Percentiles rank a stretch among this genome's conserved stretches.
phyloP scores from a whole-genome alignment of 371 early-diverging fungal genomes.

The Blakeslea trispora region DNA sequence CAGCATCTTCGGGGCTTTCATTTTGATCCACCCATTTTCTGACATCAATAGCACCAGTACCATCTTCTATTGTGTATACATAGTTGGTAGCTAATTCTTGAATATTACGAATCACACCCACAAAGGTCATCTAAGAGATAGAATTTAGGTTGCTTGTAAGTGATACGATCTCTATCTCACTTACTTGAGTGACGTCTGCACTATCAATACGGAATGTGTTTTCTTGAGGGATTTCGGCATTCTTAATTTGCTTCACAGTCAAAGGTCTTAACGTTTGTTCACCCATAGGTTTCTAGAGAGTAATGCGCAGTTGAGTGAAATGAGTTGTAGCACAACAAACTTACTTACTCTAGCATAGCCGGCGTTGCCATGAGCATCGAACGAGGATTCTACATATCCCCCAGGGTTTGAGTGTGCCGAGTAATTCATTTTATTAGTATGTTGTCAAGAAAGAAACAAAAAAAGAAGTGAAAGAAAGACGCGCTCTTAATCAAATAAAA shows the following conservation, averaged over 20 bases:
- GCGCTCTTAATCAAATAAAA: not conserved
- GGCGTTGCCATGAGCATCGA: slow-evolving; percentile 2
- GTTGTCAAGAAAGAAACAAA: not conserved
- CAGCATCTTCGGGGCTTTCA: slow-evolving; percentile 36
- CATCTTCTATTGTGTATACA: slow-evolving; percentile 76
- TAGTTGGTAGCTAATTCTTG: slow-evolving; percentile 54
- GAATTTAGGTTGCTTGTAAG: too few species aligned
- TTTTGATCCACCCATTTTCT: slow-evolving; percentile 60
- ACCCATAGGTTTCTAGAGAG: slow-evolving; percentile 36
- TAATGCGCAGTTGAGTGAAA: not conserved
- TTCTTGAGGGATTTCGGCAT: slow-evolving; percentile 52
- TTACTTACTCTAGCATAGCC: slow-evolving; percentile 12
- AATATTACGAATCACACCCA: slow-evolving; percentile 65
- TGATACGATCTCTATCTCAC: too few species aligned
- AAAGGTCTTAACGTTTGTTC: slow-evolving; percentile 68
- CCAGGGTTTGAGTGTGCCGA: slow-evolving; percentile 7
- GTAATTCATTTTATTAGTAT: slow-evolving; percentile 3
- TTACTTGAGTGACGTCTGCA: slow-evolving; percentile 64
- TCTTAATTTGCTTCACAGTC: slow-evolving; percentile 71
- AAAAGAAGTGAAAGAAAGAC: not conserved
- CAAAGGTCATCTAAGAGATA: slow-evolving; percentile 53
- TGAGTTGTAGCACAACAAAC: too few species aligned
- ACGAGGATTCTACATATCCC: slow-evolving; percentile 14
- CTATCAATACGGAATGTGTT: slow-evolving; percentile 61
- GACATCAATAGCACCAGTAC: slow-evolving; percentile 73